Conservation (phyloP, 352 stramenopile species). For the Phytophthora pluvialis region DNA sequence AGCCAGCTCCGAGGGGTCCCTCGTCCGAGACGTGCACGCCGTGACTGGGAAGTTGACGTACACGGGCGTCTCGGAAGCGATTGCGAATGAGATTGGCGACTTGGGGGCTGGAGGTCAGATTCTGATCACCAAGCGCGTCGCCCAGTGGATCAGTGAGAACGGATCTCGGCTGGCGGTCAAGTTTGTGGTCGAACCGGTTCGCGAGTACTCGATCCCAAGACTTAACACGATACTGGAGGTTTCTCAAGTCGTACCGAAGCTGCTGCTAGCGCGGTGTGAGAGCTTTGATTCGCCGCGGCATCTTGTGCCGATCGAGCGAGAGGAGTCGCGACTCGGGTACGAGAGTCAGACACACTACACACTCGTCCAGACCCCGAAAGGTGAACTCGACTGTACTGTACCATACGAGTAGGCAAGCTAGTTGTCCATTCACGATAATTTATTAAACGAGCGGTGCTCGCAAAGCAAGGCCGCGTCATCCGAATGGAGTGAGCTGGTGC, state of each 20-base stretch:
- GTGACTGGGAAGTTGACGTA: conserved; percentile 55
- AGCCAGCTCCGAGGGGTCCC: conserved; percentile 30
- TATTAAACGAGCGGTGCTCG: not conserved
- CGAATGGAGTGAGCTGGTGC: too few relatives aligned
- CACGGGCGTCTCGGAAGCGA: conserved; percentile 51
- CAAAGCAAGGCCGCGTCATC: too few relatives aligned
- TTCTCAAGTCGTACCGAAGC: conserved; percentile 43
- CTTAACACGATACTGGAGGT: conserved; percentile 39
- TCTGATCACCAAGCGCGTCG: conserved; percentile 52
- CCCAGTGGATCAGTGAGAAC: conserved; percentile 40
- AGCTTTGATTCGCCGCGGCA: conserved; percentile 25
- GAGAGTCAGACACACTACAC: conserved; percentile 28
- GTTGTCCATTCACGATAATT: not conserved
- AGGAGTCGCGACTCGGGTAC: conserved; percentile 10
- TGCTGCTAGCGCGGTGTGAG: conserved; percentile 17
- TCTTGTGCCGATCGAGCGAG: conserved; percentile 25
- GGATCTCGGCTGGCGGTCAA: conserved; percentile 24
- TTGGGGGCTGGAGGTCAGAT: conserved; percentile 59
- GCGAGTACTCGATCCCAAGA: conserved; percentile 38
- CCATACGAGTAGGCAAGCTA: not conserved
- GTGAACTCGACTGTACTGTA: not conserved
- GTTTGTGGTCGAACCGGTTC: conserved; percentile 35
- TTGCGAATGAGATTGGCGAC: conserved; percentile 58
- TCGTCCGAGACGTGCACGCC: conserved; percentile 42
- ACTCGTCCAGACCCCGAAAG: conserved; percentile 19